Percentiles rank a stretch among this genome's conserved stretches.
Evolutionary conservation across 2,329 filamentous ascomycete genomes (phyloP).

Genomic region (Lasiodiplodia sp.): DNA sequence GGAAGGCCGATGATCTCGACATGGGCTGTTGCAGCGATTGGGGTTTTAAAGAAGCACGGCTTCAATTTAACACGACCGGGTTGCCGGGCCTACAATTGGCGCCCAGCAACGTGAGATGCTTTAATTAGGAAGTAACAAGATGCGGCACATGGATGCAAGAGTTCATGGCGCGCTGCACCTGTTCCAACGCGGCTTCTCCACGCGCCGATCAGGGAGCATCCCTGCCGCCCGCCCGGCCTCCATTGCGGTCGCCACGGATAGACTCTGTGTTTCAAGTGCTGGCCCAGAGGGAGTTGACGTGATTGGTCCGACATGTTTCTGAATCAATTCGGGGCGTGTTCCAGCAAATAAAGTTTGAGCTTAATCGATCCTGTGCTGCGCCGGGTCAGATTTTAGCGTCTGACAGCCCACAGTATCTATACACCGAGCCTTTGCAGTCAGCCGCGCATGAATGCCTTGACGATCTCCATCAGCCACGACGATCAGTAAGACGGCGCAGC

Average conservation of each 20-base stretch:
- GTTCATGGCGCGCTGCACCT: constrained; percentile 7
- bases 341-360: constrained; percentile 21
- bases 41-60: constrained; percentile 4
- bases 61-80: neutral
- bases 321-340: neutral
- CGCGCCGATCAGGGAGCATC: constrained; percentile 2
- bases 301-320: neutral
- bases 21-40: neutral
- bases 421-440: constrained; percentile 5
- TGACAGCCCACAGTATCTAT: constrained; percentile 3
- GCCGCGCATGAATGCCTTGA: constrained; percentile 13
- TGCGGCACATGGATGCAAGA: constrained; percentile 16
- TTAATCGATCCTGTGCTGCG: constrained; percentile 8
- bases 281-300: neutral
- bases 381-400: constrained; percentile 15
- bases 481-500: constrained; percentile 4
- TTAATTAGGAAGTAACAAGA: constrained; percentile 7
- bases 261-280: neutral
- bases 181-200: constrained; percentile 17
- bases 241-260: neutral
- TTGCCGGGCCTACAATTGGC: neutral
- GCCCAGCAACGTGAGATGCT: neutral
- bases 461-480: constrained; percentile 6
- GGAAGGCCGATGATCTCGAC: neutral
- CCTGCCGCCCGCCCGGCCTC: neutral